Percentiles rank a stretch among this genome's conserved stretches.
These are phyloP conservation scores for Leishmania tarentolae DNA, from an alignment of 208 protist genomes.

Conservation along the genomic window DNA sequence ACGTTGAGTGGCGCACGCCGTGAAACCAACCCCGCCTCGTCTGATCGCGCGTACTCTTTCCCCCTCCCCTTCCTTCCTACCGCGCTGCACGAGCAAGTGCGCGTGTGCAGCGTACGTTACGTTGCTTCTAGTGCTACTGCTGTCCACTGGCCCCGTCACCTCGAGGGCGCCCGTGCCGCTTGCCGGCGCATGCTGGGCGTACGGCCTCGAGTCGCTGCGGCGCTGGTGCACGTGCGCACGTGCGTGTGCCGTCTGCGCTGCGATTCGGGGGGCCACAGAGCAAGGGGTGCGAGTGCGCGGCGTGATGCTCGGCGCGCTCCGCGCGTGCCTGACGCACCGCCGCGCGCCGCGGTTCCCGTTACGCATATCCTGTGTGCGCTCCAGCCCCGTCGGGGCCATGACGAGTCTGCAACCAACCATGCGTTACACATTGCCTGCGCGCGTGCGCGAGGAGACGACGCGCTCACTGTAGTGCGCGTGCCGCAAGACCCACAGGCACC, in stretches of 20 bases:
- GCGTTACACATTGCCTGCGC: conserved; percentile 11
- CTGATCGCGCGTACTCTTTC: too few relatives aligned
- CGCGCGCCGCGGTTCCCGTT: conserved; percentile 20
- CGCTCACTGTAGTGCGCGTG: conserved; percentile 26
- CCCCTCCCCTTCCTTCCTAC: too few relatives aligned
- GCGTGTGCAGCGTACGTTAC: conserved; percentile 1
- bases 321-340: conserved; percentile 21
- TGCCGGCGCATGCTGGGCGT: conserved; percentile 23
- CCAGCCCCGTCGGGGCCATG: conserved; percentile 32
- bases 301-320: conserved; percentile 21
- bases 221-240: conserved; percentile 8
- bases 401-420: conserved; percentile 33
- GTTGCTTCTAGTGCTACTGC: neutral
- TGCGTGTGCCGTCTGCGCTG: conserved; percentile 5
- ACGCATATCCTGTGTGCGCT: conserved; percentile 35
- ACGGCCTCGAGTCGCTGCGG: conserved; percentile 20
- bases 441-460: neutral
- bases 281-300: conserved; percentile 21
- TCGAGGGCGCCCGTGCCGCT: conserved; percentile 19
- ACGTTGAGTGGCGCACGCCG: too few relatives aligned
- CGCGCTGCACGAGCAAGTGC: too few relatives aligned
- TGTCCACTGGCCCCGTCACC: conserved; percentile 23
- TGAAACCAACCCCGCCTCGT: too few relatives aligned
- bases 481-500: conserved; percentile 22
- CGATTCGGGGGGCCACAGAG: conserved; percentile 20